phyloP scores from a whole-genome alignment of 2,329 filamentous ascomycete species.

The Dactylellina cionopaga region DNA sequence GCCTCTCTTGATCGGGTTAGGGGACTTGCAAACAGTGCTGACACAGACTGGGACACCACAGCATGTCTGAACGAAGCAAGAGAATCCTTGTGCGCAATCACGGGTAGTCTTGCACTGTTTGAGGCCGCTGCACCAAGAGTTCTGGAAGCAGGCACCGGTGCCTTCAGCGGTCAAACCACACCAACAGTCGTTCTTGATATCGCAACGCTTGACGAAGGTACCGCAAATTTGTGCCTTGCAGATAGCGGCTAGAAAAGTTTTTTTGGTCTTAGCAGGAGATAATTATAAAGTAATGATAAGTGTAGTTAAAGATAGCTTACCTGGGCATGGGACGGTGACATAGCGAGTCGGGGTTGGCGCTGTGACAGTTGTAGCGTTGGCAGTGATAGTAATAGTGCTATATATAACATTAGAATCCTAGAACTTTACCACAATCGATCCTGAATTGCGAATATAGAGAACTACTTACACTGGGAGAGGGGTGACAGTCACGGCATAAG shows the following conservation, averaged over 20 bases:
- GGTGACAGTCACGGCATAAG: slow-evolving; percentile 42
- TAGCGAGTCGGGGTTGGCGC: slow-evolving; percentile 33
- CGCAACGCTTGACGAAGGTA: slow-evolving; percentile 48
- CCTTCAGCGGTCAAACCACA: slow-evolving; percentile 45
- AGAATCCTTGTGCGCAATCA: slow-evolving; percentile 39
- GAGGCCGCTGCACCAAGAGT: slow-evolving; percentile 43
- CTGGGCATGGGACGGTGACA: slow-evolving; percentile 48
- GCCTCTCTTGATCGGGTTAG: slow-evolving; percentile 41
- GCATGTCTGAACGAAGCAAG: slow-evolving; percentile 46
- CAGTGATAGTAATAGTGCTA: slow-evolving; percentile 41
- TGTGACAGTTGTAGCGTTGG: slow-evolving; percentile 43
- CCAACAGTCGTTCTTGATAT: slow-evolving; percentile 43
- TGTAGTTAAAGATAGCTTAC: slow-evolving; percentile 16
- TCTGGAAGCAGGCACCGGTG: slow-evolving; percentile 49
- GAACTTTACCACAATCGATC: neutral
- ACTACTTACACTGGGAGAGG: slow-evolving; percentile 39
- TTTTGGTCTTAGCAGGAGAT: too few species aligned
- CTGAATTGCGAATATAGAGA: neutral
- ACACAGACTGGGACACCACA: slow-evolving; percentile 45
- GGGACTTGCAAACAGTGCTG: slow-evolving; percentile 49
- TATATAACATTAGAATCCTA: neutral
- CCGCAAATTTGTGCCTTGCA: slow-evolving; percentile 49
- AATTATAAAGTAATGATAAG: too few species aligned
- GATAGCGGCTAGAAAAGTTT: slow-evolving; percentile 41
- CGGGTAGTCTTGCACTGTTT: slow-evolving; percentile 33